Evolutionary conservation across 2,329 filamentous ascomycete species (phyloP), one percentile per base, ranked within the genome.

Genomic region (Juglanconis oblonga): DNA sequence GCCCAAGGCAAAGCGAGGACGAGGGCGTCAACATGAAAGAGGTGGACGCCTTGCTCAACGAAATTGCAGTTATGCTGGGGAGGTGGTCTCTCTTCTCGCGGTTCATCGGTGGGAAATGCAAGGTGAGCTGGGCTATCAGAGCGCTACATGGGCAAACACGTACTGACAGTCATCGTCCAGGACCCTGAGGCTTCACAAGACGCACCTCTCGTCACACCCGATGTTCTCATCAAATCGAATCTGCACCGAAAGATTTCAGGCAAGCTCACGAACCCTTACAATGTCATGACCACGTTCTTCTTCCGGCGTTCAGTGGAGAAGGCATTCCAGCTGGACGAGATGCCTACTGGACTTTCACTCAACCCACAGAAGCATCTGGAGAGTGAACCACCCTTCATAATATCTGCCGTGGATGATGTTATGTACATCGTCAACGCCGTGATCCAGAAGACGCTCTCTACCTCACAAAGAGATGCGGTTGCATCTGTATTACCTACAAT

Each of bases 391-490:
- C 95, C 95, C 0, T 96, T 91, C 70, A 97, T 99, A 68, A 94
- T 95, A 48, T 92, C 93, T 2, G 93, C 94, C 0, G 93, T 99
- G 8, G 95, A 99, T 77, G 95, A 97, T 76, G 92, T 98, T 70
- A 98, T 99, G 94, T 99, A 98, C 75, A 97, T 99, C 67, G 91
- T 97, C 71, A 96, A 96, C 71, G 89, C 94, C 54, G 90, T 98
- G 38, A 81, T 98, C 7, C 89, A 96, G 65, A 88, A 94, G 65
- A 90, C 92, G 0, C 80, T 98, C 29, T 89, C 91, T 0, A 98
- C 96, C 0, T 91, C 90, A 2, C 93, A 97, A 71, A 82, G 87
- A 66, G 82, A 88, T 17, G 87, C 97, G 3, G 84, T 96, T 29
- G 85, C 86, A 47, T 90, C 85, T 59, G 90, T 96, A 6, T 77